Base-by-base conservation (phyloP, 345 rosid genomes). In the Capsella bursapastoris region DNA sequence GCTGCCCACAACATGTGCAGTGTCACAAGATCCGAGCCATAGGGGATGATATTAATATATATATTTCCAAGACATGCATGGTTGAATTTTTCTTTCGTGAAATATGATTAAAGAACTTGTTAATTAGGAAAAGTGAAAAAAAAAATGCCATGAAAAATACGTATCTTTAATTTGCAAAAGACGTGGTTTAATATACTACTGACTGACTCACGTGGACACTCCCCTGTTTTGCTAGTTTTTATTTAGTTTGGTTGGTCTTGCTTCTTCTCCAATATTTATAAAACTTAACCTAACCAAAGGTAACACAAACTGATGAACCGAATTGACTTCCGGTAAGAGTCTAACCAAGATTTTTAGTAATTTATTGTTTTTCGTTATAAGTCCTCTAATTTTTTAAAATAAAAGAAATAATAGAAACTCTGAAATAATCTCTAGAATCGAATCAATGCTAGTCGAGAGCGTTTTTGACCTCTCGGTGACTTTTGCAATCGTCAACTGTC, bases 1-100 rank as follows among this genome's bases (percentile, higher is more conserved):
- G 75, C 71, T 63, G 80, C 57, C 73, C 34, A 31, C 7, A 63
- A 76, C 80, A 77, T 71, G 76, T 77, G 80, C 73, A 40, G 9
- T 49, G 72, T 64, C 77, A 57, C 80, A 71, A 77, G 73, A 65
- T 77, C 77, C 57, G 50, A 57, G 32, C 57, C 51, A 40, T 43
- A 29, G 2, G 59, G 57, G 4, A 43, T 41, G 1, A 3, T 68
- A 43, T 49, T 25, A 7, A 49, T 60, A 29, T 13, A 63, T 50
- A 35, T 13, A 63, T 50, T 37, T 47, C 28, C 3, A 47, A 18
- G 16, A 75, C 22, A 41, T 45, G 29, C 22, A 41, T 45, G 29
- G 45, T 76, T 63, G 45, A 70, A 18, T 50, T 64, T 22, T 47
- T 16, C 7, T 68, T 44, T 55, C 58, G 38, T 37, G 13, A 59